A percentile compares a stretch with the other conserved stretches of the same genome.
Evolutionary conservation across 2,329 filamentous ascomycete species (phyloP).

Genomic region (Pezicula carpinea): DNA sequence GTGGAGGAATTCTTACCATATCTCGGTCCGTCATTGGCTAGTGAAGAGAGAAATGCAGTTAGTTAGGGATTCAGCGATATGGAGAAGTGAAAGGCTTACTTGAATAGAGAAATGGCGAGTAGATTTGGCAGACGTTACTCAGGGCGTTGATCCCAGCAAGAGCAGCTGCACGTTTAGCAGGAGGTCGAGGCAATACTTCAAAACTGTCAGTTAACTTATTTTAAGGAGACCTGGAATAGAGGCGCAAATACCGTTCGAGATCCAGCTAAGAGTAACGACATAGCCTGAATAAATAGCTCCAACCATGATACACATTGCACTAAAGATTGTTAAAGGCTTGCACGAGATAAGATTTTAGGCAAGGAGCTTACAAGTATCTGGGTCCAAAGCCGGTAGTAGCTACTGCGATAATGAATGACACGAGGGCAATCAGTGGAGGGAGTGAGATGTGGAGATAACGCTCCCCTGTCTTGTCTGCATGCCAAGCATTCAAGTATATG

Average conservation of each 20-base stretch:
- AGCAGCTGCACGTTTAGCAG: conserved; percentile 16
- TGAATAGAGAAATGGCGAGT: conserved; percentile 59
- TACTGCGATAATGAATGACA: conserved; percentile 61
- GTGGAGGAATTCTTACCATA: conserved; percentile 21
- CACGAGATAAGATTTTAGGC: background rate
- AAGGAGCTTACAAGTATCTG: conserved; percentile 45
- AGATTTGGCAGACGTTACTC: conserved; percentile 61
- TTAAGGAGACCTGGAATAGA: background rate
- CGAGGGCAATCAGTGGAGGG: conserved; percentile 50
- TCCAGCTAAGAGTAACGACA: conserved; percentile 66
- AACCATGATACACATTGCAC: conserved; percentile 63
- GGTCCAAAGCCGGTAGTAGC: conserved; percentile 53
- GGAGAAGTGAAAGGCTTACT: background rate
- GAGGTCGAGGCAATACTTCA: conserved; percentile 29
- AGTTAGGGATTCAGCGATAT: background rate
- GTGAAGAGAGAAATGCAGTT: conserved; percentile 18
- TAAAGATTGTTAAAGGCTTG: background rate
- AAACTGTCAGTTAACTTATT: conserved; percentile 23
- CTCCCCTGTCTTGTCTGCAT: conserved; percentile 64
- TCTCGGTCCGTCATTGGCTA: conserved; percentile 38
- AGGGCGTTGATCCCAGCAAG: conserved; percentile 15
- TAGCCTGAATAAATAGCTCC: conserved; percentile 58
- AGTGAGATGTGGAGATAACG: conserved; percentile 60
- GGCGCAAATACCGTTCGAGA: conserved; percentile 45
- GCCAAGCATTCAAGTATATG: conserved; percentile 58